A percentile compares a stretch with the other conserved stretches of the same genome.
Conservation (phyloP, 2,329 filamentous ascomycete genomes). For the Scedosporium aurantiacum region DNA sequence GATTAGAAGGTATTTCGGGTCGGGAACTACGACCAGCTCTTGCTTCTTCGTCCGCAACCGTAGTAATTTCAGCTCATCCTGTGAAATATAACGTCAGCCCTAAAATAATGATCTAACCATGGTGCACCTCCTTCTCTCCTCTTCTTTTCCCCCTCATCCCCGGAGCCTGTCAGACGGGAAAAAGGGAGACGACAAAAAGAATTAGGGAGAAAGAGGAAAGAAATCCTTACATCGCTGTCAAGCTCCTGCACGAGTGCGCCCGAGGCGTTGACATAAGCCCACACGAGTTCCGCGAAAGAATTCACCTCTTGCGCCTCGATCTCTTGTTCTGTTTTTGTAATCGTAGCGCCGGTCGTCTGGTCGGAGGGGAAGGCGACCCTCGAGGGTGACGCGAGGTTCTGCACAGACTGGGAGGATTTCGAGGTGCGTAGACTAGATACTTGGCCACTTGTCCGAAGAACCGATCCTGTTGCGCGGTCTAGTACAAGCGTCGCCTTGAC, state of each 20-base stretch:
- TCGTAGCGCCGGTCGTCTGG: not conserved
- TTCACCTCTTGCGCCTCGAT: slow-evolving; percentile 50
- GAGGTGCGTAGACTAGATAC: slow-evolving; percentile 41
- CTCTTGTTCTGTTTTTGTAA: slow-evolving; percentile 21
- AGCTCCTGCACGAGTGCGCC: slow-evolving; percentile 60
- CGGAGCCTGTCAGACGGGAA: not conserved
- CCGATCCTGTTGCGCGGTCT: slow-evolving; percentile 59
- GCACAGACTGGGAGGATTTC: slow-evolving; percentile 13
- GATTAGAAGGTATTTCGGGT: slow-evolving; percentile 66
- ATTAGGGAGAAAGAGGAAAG: not conserved
- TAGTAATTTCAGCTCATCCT: slow-evolving; percentile 69
- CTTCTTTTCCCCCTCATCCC: not conserved
- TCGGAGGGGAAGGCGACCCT: slow-evolving; percentile 36
- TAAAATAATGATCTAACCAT: not conserved
- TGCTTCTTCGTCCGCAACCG: slow-evolving; percentile 74
- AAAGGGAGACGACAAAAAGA: not conserved
- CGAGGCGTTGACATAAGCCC: slow-evolving; percentile 61
- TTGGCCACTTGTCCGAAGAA: slow-evolving; percentile 65
- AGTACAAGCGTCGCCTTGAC: slow-evolving; percentile 70
- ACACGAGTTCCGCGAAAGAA: slow-evolving; percentile 66
- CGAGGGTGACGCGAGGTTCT: slow-evolving; percentile 18
- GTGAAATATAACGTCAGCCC: slow-evolving; percentile 4
- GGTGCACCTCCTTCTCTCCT: not conserved
- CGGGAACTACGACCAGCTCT: slow-evolving; percentile 74
- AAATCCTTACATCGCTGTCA: slow-evolving; percentile 51